These are phyloP conservation scores for Suillus occidentalis DNA, from an alignment of 768 basidiomycete species.

Conservation along the genomic window DNA sequence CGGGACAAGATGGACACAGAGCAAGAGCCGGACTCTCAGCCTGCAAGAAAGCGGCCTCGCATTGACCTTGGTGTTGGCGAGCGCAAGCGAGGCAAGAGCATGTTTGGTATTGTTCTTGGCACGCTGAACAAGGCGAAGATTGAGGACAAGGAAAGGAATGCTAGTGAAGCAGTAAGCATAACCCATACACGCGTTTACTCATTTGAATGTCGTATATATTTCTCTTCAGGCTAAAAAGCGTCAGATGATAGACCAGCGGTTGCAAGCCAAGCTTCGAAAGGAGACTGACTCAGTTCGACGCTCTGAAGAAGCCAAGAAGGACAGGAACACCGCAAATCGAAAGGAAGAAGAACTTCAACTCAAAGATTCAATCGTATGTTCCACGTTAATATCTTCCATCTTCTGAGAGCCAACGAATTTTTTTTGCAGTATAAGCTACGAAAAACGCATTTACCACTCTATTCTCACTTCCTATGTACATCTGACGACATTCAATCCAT, in stretches of 20 bases:
- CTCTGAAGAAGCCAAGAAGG: conserved; percentile 84
- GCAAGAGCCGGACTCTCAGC: conserved; percentile 41
- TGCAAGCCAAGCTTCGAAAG: conserved; percentile 81
- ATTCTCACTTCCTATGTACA: conserved; percentile 75
- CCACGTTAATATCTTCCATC: not conserved
- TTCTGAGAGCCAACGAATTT: not conserved
- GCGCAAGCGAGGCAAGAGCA: conserved; percentile 82
- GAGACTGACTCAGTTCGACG: conserved; percentile 85
- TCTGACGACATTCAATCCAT: conserved; percentile 60
- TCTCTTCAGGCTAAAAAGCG: conserved; percentile 72
- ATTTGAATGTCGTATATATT: conserved; percentile 11
- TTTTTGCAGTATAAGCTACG: conserved; percentile 68
- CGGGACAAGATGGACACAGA: conserved; percentile 38
- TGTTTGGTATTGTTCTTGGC: conserved; percentile 82
- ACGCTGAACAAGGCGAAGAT: conserved; percentile 87
- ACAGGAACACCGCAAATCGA: conserved; percentile 71
- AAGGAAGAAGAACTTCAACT: conserved; percentile 83
- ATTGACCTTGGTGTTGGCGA: conserved; percentile 68
- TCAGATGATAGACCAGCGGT: conserved; percentile 78
- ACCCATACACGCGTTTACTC: conserved; percentile 4
- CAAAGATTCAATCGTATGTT: conserved; percentile 76
- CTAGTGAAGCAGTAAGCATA: conserved; percentile 73
- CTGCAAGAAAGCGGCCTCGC: conserved; percentile 68
- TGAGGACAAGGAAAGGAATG: conserved; percentile 80
- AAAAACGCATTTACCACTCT: conserved; percentile 64